phyloP scores from a whole-genome alignment of 2,329 filamentous ascomycete genomes.

The Aspergillus glaucus region DNA sequence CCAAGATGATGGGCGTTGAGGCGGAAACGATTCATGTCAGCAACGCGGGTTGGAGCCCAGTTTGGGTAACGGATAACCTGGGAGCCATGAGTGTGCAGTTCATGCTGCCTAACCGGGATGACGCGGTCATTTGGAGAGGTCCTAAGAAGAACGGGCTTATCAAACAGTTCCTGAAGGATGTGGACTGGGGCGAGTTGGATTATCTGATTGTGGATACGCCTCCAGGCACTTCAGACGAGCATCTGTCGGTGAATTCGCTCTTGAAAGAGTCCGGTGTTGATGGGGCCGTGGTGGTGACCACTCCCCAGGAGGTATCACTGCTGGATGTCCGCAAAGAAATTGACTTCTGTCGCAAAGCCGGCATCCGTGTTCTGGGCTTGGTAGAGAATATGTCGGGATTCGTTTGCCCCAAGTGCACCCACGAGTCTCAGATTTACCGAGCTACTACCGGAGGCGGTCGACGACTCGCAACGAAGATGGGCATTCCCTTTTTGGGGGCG shows the following conservation, averaged over 20 bases:
- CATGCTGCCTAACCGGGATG: slow-evolving; percentile 88
- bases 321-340: slow-evolving; percentile 96
- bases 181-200: slow-evolving; percentile 94
- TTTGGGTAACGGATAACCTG: slow-evolving; percentile 91
- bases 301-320: slow-evolving; percentile 86
- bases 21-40: slow-evolving; percentile 88
- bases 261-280: slow-evolving; percentile 88
- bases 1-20: slow-evolving; percentile 98
- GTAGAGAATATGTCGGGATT: slow-evolving; percentile 99
- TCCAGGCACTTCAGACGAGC: slow-evolving; percentile 90
- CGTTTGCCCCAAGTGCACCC: slow-evolving; percentile 85
- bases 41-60: slow-evolving; percentile 83
- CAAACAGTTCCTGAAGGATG: slow-evolving; percentile 96
- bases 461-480: slow-evolving; percentile 75
- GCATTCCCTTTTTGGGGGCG: slow-evolving; percentile 78
- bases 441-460: slow-evolving; percentile 84
- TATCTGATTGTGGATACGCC: slow-evolving; percentile 92
- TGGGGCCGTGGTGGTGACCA: slow-evolving; percentile 87
- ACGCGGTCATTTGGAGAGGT: slow-evolving; percentile 94
- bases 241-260: slow-evolving; percentile 86
- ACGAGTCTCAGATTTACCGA: slow-evolving; percentile 75
- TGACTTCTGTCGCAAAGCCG: slow-evolving; percentile 93
- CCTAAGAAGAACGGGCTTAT: slow-evolving; percentile 98
- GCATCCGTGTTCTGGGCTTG: slow-evolving; percentile 77
- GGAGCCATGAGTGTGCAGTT: slow-evolving; percentile 98